Base-by-base conservation (phyloP, 176 grass and related monocot genomes). In the Carex myosuroides region DNA sequence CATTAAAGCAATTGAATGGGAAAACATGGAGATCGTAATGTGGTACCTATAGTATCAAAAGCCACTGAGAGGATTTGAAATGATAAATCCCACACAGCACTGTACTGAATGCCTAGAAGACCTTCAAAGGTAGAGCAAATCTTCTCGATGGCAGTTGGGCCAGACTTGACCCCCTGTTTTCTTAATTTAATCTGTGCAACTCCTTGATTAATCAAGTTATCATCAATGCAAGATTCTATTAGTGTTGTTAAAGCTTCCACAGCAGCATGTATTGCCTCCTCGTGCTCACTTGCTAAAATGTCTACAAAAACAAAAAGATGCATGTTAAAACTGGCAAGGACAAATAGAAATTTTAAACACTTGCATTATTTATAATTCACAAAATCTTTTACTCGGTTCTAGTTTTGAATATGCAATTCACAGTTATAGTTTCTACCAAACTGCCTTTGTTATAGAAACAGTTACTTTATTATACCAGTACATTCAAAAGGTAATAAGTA, bases 201-300 rank as follows among this genome's bases (percentile, higher is more conserved):
- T 32, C 96, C 96, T 57, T 98, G 86, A 55, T 87, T 78, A 56
- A 90, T 65, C 88, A 98, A 86, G 83, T 71, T 88, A 84, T 93
- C 87, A 81, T 93, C 88, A 24, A 98, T 79, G 70, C 96, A 98
- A 81, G 85, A 67, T 80, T 87, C 65, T 71, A 90, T 89, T 86
- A 98, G 87, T 84, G 87, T 83, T 83, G 85, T 93, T 29, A 93
- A 93, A 79, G 88, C 88, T 81, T 92, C 96, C 12, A 86, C 73
- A 60, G 89, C 88, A 86, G 88, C 92, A 95, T 91, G 92, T 85
- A 88, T 89, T 16, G 93, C 89, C 85, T 98, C 96, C 89, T 98
- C 91, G 29, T 95, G 94, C 35, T 95, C 91, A 88, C 88, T 93
- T 81, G 88, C 90, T 80, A 98, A 85, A 85, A 98, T 95, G 82